Evolutionary conservation across 2,329 filamentous ascomycete genomes (phyloP), one percentile per base, ranked within the genome.

Genomic region (Aspergillus terreus): DNA sequence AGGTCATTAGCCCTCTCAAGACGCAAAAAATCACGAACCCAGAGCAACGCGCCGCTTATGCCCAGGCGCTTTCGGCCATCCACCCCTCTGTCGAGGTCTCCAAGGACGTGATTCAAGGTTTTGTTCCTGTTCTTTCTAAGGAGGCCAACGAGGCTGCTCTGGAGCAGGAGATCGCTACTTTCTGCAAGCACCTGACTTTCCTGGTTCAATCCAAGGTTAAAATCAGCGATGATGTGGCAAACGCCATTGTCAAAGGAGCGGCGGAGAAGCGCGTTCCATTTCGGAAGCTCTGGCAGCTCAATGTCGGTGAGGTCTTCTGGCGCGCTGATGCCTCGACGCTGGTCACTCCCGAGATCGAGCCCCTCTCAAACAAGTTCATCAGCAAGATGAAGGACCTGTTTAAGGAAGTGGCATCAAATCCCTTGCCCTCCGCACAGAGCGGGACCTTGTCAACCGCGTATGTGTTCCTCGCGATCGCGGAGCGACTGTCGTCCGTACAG

Each of bases 111-210:
- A 80, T 84, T 1, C 74, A 78, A 46, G 83, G 82, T 6, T 78
- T 97, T 52, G 82, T 86, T 6, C 72, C 83, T 15, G 77, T 90
- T 12, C 85, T 88, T 15, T 74, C 81, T 6, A 96, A 96, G 65
- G 94, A 99, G 72, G 85, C 91, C 6, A 97, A 95, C 62, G 94
- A 99, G 69, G 75, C 80, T 33, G 92, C 92, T 40, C 76, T 96
- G 23, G 79, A 82, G 40, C 85, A 88, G 9, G 90, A 96, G 69
- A 84, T 91, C 6, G 78, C 79, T 32, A 82, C 88, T 4, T 78
- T 97, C 50, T 80, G 83, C 48, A 81, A 81, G 53, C 87, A 88
- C 61, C 73, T 87, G 32, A 73, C 75, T 10, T 82, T 81, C 63
- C 76, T 87, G 35, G 66, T 96, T 14, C 71, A 79, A n/a, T 77